A percentile compares a stretch with the other conserved stretches of the same genome.
phyloP scores from a whole-genome alignment of 2,329 filamentous ascomycete species.

The Talaromyces sp. region DNA sequence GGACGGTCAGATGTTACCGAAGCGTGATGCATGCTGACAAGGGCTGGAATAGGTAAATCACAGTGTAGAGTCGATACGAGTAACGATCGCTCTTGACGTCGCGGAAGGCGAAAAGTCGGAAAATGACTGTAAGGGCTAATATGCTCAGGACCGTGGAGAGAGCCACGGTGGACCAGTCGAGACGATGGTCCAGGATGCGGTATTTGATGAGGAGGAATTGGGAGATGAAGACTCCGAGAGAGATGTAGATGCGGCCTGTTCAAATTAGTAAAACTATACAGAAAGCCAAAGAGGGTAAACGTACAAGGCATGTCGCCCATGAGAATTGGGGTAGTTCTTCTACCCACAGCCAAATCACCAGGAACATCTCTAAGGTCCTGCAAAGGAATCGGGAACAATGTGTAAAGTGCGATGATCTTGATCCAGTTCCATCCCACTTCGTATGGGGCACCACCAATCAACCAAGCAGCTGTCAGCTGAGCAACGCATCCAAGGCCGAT shows the following conservation, averaged over 20 bases:
- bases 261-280: background rate
- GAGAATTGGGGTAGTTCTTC: slow-evolving; percentile 16
- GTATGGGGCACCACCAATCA: slow-evolving; percentile 17
- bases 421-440: slow-evolving; percentile 20
- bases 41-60: slow-evolving; percentile 19
- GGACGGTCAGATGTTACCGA: background rate
- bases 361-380: slow-evolving; percentile 20
- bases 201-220: slow-evolving; percentile 17
- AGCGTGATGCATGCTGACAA: slow-evolving; percentile 20
- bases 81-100: slow-evolving; percentile 18
- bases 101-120: slow-evolving; percentile 20
- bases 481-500: slow-evolving; percentile 17
- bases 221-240: slow-evolving; percentile 16
- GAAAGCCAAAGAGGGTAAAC: background rate
- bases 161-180: slow-evolving; percentile 16
- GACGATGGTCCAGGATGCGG: slow-evolving; percentile 17
- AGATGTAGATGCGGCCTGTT: slow-evolving; percentile 19
- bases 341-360: slow-evolving; percentile 17
- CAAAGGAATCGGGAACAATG: slow-evolving; percentile 15
- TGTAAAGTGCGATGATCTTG: slow-evolving; percentile 19
- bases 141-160: slow-evolving; percentile 4
- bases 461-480: slow-evolving; percentile 18
- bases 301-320: slow-evolving; percentile 21
- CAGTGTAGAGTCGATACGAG: slow-evolving; percentile 19
- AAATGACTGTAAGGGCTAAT: slow-evolving; percentile 15